These are phyloP conservation scores for Phlebopus sp. DNA, from an alignment of 1,284 basidiomycete species.

Conservation along the genomic window DNA sequence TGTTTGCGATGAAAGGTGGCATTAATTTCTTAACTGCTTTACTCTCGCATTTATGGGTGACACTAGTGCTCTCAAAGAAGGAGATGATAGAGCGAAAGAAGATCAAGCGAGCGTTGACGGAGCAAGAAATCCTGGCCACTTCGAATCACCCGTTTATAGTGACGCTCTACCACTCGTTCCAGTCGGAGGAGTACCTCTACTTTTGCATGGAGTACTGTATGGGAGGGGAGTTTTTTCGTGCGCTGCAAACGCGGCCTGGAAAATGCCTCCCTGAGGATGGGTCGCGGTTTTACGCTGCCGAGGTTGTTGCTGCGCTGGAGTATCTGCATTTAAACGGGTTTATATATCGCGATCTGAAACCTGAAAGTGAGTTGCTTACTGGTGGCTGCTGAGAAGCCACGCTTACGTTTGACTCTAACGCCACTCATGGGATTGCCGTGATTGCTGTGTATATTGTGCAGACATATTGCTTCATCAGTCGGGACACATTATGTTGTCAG, in stretches of 20 bases:
- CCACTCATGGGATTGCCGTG: conserved; percentile 14
- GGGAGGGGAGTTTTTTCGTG: conserved; percentile 99
- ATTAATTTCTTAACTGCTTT: conserved; percentile 9
- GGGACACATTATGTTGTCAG: conserved; percentile 98
- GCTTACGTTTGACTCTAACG: conserved; percentile 6
- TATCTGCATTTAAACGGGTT: conserved; percentile 99
- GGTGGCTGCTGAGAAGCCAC: neutral
- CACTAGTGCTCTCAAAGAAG: conserved; percentile 88
- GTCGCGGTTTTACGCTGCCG: conserved; percentile 96
- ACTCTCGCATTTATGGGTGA: conserved; percentile 34
- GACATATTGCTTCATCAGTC: conserved; percentile 98
- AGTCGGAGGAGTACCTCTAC: conserved; percentile 95
- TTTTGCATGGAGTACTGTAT: conserved; percentile 99
- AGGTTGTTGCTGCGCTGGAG: conserved; percentile 96
- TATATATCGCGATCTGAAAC: conserved; percentile 99
- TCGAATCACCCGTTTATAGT: conserved; percentile 98
- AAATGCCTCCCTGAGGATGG: conserved; percentile 96
- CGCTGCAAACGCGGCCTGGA: conserved; percentile 90
- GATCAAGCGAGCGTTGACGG: conserved; percentile 94
- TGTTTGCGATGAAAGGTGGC: conserved; percentile 95
- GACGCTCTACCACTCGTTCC: conserved; percentile 95
- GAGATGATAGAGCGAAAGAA: conserved; percentile 99
- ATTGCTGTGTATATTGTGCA: conserved; percentile 36
- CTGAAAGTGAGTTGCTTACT: conserved; percentile 78
- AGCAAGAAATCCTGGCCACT: conserved; percentile 95